Evolutionary conservation across 441 rosid genomes (phyloP).

Genomic region (Isatis lusitanica): DNA sequence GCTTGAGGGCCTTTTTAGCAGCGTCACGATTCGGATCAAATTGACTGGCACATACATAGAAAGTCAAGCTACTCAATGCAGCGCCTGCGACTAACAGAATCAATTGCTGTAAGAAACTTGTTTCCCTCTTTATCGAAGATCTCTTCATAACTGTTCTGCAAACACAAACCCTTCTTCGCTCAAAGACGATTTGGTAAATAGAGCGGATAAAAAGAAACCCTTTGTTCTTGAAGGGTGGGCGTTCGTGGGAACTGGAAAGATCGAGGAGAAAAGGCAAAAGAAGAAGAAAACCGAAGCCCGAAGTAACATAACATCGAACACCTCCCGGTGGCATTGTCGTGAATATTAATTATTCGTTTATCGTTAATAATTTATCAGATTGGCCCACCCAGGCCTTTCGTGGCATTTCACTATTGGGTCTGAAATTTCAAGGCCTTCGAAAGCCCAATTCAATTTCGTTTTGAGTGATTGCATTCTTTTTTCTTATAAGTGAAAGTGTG

Average conservation of each 20-base stretch:
- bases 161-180: not conserved
- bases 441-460: not conserved
- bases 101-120: constrained; percentile 64
- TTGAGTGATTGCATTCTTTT: not conserved
- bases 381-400: not conserved
- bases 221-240: not conserved
- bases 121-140: constrained; percentile 42
- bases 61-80: constrained; percentile 64
- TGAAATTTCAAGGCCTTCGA: not conserved
- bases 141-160: constrained; percentile 8
- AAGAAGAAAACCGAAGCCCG: constrained; percentile 1
- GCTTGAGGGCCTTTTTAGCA: constrained; percentile 72
- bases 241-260: not conserved
- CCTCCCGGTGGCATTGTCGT: not conserved
- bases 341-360: not conserved
- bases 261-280: not conserved
- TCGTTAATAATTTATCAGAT: not conserved
- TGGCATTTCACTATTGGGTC: not conserved
- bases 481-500: no score
- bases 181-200: constrained; percentile 1
- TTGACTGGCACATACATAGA: constrained; percentile 67
- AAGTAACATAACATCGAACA: constrained; percentile 8
- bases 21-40: constrained; percentile 84
- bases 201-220: not conserved
- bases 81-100: constrained; percentile 83